Conservation (phyloP, 2,329 filamentous ascomycete genomes). For the Lasiodiplodia sp. region DNA sequence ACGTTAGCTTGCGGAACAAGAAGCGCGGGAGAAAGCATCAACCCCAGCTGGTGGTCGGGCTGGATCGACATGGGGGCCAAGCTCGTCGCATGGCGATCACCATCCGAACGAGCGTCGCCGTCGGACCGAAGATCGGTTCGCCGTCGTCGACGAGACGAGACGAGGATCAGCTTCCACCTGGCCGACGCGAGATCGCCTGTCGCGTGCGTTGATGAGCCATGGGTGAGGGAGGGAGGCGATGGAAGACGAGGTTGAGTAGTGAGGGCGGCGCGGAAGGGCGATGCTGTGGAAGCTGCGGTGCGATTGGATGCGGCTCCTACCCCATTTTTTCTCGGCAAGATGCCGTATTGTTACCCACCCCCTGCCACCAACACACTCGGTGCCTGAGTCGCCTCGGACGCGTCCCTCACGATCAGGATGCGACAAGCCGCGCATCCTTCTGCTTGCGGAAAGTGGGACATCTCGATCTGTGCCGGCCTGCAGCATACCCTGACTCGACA, state of each 20-base stretch:
- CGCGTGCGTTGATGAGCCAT: not conserved
- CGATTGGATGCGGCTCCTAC: not conserved
- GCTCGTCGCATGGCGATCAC: not conserved
- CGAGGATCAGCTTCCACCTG: not conserved
- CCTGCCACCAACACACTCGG: not conserved
- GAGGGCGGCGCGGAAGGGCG: not conserved
- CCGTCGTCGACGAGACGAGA: not conserved
- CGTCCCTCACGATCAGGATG: conserved; percentile 7
- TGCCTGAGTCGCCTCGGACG: conserved; percentile 1
- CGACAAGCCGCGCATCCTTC: conserved; percentile 4
- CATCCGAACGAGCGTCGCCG: not conserved
- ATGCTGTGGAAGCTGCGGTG: not conserved
- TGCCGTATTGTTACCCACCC: conserved; percentile 3
- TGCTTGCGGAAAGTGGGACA: not conserved
- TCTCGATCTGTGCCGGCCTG: not conserved
- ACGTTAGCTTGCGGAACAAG: not conserved
- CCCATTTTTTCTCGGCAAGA: not conserved
- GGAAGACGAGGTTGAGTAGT: too few relatives aligned
- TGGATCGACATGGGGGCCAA: conserved; percentile 3
- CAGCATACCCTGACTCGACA: conserved; percentile 4
- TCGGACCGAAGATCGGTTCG: conserved; percentile 21
- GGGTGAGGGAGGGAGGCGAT: not conserved
- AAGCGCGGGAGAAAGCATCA: not conserved
- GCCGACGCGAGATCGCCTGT: not conserved
- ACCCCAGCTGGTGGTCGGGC: not conserved